These are phyloP conservation scores for Uronychia binucleata DNA, from an alignment of 73 alveolate genomes.

Conservation along the genomic window DNA sequence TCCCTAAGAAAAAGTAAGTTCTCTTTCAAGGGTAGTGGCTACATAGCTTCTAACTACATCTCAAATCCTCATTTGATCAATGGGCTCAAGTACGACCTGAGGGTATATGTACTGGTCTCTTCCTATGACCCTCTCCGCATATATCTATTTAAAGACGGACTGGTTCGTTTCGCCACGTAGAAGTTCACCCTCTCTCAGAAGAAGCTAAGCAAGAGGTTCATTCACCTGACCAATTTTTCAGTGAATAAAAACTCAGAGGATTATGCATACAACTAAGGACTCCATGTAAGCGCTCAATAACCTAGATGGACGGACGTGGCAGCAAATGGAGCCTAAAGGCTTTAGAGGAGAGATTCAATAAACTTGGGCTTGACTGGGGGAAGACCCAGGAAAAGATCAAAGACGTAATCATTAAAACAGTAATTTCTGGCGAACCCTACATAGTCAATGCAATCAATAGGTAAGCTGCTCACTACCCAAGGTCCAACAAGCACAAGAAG, in stretches of 20 bases:
- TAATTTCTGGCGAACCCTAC: slow-evolving; percentile 69
- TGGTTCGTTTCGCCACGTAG: slow-evolving; percentile 70
- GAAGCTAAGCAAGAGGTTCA: slow-evolving; percentile 38
- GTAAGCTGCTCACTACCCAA: neutral
- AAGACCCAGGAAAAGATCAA: slow-evolving; percentile 64
- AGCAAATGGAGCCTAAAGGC: slow-evolving; percentile 70
- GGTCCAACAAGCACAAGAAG: slow-evolving; percentile 56
- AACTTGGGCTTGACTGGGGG: slow-evolving; percentile 49
- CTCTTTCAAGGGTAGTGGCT: slow-evolving; percentile 36
- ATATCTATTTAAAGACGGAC: slow-evolving; percentile 60
- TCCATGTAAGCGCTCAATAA: slow-evolving; percentile 32
- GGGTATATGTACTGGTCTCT: slow-evolving; percentile 74
- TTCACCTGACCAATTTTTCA: slow-evolving; percentile 78
- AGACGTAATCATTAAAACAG: slow-evolving; percentile 80
- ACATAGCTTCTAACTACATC: slow-evolving; percentile 48
- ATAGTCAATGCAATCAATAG: slow-evolving; percentile 43
- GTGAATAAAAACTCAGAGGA: slow-evolving; percentile 73
- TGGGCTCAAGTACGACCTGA: slow-evolving; percentile 69
- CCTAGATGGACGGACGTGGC: slow-evolving; percentile 60
- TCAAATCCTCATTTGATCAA: slow-evolving; percentile 66
- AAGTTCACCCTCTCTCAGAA: slow-evolving; percentile 46
- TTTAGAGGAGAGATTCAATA: slow-evolving; percentile 35
- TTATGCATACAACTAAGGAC: slow-evolving; percentile 46
- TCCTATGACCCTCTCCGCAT: slow-evolving; percentile 66
- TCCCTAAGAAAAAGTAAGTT: slow-evolving; percentile 41